phyloP scores from a whole-genome alignment of 2,329 filamentous ascomycete species.

The Colletotrichum higginsianum region DNA sequence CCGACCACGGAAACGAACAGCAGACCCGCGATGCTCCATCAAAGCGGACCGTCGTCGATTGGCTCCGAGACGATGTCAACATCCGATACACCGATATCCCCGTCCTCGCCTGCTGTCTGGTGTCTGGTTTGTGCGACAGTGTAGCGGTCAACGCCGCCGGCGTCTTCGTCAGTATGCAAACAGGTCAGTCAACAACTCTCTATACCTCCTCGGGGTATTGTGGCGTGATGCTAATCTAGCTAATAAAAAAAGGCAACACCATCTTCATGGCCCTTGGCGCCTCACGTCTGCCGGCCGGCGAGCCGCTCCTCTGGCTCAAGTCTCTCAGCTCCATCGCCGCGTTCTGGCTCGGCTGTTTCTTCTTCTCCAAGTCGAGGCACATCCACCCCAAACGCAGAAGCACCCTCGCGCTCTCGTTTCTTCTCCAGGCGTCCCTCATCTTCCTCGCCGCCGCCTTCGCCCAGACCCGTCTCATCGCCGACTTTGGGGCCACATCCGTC shows the following conservation, averaged over 20 bases:
- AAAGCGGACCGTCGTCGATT: conserved; percentile 29
- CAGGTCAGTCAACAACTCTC: conserved; percentile 37
- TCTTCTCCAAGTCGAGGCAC: conserved; percentile 56
- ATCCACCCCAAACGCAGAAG: conserved; percentile 56
- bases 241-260: conserved; percentile 65
- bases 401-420: conserved; percentile 64
- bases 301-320: conserved; percentile 68
- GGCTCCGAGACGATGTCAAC: conserved; percentile 43
- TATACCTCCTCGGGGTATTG: neutral
- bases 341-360: conserved; percentile 68
- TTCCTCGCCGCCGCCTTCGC: conserved; percentile 67
- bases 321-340: conserved; percentile 67
- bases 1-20: conserved; percentile 22
- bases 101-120: conserved; percentile 56
- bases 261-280: conserved; percentile 74
- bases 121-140: conserved; percentile 58
- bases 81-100: conserved; percentile 51
- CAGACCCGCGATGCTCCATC: conserved; percentile 2
- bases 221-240: neutral
- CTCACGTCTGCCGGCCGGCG: conserved; percentile 63
- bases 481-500: conserved; percentile 52
- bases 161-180: conserved; percentile 60
- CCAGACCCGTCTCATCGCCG: conserved; percentile 61
- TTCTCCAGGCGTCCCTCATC: conserved; percentile 66
- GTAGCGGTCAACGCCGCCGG: conserved; percentile 57